Evolutionary conservation across 495 filamentous ascomycete genomes (phyloP), one percentile per base, ranked within the genome.

Genomic region (Acidiella bohemica): DNA sequence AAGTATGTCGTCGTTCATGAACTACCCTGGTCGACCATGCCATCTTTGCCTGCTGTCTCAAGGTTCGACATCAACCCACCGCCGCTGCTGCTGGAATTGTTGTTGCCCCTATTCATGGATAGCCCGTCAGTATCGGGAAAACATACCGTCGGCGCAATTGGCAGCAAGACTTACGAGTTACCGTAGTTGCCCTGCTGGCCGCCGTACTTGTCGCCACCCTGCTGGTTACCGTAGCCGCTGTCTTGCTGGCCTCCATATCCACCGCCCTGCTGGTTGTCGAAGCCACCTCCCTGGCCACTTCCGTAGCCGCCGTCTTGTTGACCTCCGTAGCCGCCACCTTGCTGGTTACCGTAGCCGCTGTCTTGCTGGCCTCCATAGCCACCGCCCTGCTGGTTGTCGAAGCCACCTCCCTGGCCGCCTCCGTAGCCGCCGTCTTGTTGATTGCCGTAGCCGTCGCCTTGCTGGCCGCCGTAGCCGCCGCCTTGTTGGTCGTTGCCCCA

Each of bases 301-400:
- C 31, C 32, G 26, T 22, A 32, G 18, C 20, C 31, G 12, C 31
- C 24, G 11, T 36, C 31, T 23, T 36, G 41, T 14, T 36, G 25
- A 17, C 20, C 13, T 3, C 25, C 22, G 34, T 37, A 37, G 34
- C 34, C 34, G 34, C 37, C 37, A 14, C 34, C 34, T 19, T 37
- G 34, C 26, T 39, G 34, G 9, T 41, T 27, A 16, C 33, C 27
- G 27, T 32, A 21, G 12, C 39, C 27, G 26, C 39, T 18, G 17
- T 28, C 32, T 32, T 42, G 41, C 25, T 43, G 41, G 39, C 32
- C 24, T 11, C 34, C 39, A 12, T 34, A 37, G 28, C 32, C 32
- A 28, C 41, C 41, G 35, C 42, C 26, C 34, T 28, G 33, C 18
- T 37, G 32, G 14, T 30, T 19, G 31, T 25, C 31, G 6, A 20